Percentiles rank a stretch among this genome's conserved stretches.
phyloP scores from a whole-genome alignment of 2,329 filamentous ascomycete genomes.

The Arthroderma uncinatum region DNA sequence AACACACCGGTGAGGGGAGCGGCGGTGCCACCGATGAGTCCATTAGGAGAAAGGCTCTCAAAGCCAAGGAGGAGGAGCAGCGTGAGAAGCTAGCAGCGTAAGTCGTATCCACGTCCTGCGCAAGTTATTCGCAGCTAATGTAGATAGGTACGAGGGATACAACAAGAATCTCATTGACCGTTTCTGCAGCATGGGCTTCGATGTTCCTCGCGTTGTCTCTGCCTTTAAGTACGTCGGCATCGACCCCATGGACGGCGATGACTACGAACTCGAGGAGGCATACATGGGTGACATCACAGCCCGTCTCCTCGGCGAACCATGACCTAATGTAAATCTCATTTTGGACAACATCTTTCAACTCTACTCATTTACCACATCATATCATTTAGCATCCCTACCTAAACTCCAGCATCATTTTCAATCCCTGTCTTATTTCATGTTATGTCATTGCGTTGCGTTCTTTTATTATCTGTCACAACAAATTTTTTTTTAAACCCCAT shows the following conservation, averaged over 20 bases:
- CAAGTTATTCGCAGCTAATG: background rate
- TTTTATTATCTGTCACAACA: slow-evolving; percentile 8
- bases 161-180: slow-evolving; percentile 71
- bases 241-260: slow-evolving; percentile 61
- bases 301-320: slow-evolving; percentile 67
- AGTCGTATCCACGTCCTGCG: slow-evolving; percentile 17
- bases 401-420: background rate
- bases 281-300: slow-evolving; percentile 87
- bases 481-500: background rate
- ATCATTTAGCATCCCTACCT: background rate
- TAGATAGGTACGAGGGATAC: slow-evolving; percentile 68
- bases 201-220: slow-evolving; percentile 71
- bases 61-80: slow-evolving; percentile 46
- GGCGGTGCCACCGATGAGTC: slow-evolving; percentile 44
- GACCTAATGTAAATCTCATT: slow-evolving; percentile 15
- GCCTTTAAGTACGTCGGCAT: slow-evolving; percentile 75
- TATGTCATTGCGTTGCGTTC: background rate
- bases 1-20: slow-evolving; percentile 43
- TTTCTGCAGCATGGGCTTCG: slow-evolving; percentile 86
- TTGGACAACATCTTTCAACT: slow-evolving; percentile 8
- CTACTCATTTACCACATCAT: background rate
- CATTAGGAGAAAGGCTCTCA: slow-evolving; percentile 43
- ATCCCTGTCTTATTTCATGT: background rate
- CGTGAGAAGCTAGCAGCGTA: slow-evolving; percentile 46
- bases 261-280: slow-evolving; percentile 79